Conservation (phyloP, 805 yeast genomes). For the Torulaspora maleeae region DNA sequence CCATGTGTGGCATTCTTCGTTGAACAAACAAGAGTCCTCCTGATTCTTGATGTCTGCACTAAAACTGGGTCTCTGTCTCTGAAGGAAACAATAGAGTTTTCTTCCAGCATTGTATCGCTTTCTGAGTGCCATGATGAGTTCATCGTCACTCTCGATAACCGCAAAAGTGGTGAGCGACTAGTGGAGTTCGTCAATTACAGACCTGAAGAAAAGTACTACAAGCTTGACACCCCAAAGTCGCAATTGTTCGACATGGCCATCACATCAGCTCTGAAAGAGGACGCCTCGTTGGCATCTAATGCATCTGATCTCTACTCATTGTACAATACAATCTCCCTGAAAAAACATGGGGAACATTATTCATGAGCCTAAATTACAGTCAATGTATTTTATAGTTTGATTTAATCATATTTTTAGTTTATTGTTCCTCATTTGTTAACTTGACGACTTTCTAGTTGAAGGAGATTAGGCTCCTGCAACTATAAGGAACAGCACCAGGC, state of each 20-base stretch:
- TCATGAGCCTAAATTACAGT: slow-evolving; percentile 15
- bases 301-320: slow-evolving; percentile 45
- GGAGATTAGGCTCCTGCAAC: too few relatives aligned
- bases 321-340: slow-evolving; percentile 45
- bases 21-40: slow-evolving; percentile 48
- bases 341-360: slow-evolving; percentile 56
- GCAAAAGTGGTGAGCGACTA: slow-evolving; percentile 15
- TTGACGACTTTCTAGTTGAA: too few relatives aligned
- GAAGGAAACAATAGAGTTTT: slow-evolving; percentile 31
- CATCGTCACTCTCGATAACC: slow-evolving; percentile 35
- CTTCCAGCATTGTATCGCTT: slow-evolving; percentile 32
- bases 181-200: slow-evolving; percentile 24
- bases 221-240: slow-evolving; percentile 20
- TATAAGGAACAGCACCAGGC: too few relatives aligned
- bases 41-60: slow-evolving; percentile 29
- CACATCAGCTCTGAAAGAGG: slow-evolving; percentile 23
- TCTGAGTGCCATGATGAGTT: slow-evolving; percentile 34
- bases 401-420: background rate
- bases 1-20: slow-evolving; percentile 43
- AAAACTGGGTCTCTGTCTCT: slow-evolving; percentile 23
- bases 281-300: slow-evolving; percentile 34
- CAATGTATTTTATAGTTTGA: background rate
- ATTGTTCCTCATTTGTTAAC: background rate
- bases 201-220: slow-evolving; percentile 17
- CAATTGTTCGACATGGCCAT: slow-evolving; percentile 23